Base-by-base conservation (phyloP, 2,329 filamentous ascomycete species). In the Chrysosporium keratinophilum region DNA sequence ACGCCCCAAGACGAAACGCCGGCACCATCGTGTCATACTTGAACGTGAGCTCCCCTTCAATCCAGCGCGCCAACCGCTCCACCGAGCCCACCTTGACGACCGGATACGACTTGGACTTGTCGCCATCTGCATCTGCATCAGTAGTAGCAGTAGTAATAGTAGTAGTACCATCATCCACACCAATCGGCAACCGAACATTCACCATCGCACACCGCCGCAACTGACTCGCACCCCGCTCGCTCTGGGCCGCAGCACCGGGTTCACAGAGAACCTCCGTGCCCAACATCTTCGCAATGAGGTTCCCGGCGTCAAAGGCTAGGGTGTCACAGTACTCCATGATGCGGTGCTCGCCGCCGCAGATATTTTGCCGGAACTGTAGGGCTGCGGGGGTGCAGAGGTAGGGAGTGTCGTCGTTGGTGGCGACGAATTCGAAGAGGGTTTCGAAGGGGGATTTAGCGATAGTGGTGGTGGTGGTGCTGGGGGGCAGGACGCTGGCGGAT, bases 21-120 rank as follows among this genome's bases (percentile, higher is more conserved):
- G 83, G 76, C 50, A 93, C 69, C 62, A 88, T 91, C 0, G 88
- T 93, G 52, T 83, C 76, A 66, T 82, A 79, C n/a, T 84, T 78
- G 0, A 71, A 62, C 12, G 81, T 68, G 57, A 87, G 63, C 2
- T 63, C 73, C 43, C 69, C 65, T 48, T 76, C 64, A 56, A 87
- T 77, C 78, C 83, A 91, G 20, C 78, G 68, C 14, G 75, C 71
- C 0, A 79, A 73, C 7, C 66, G 61, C 0, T 62, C 60, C 6
- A 65, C 59, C 56, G 71, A 65, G 69, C 68, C 73, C 63, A 70
- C 61, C 45, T 65, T 67, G 9, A 77, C 66, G 46, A 60, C 58
- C 4, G 56, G 50, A 46, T 58, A 60, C 31, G 47, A 42, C 15
- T 20, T 14, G 9, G 52, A 51, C 19, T 50, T 48, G 50, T 51